Percentiles rank a stretch among this genome's conserved stretches.
Evolutionary conservation across 495 filamentous ascomycete genomes (phyloP).

Genomic region (Penicillium salamii): DNA sequence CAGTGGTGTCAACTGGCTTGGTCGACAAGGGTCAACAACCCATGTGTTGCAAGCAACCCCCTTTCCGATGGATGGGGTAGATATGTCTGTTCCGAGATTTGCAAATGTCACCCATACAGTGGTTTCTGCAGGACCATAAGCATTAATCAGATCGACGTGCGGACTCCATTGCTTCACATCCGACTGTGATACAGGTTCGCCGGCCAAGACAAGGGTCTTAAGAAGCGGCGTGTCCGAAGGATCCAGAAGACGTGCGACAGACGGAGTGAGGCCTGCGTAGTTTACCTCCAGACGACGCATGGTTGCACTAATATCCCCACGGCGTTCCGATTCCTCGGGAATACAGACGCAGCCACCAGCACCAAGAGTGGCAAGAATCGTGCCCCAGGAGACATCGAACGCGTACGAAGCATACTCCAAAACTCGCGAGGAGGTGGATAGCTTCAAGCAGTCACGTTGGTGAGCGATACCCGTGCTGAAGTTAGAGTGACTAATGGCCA

Average conservation of each 20-base stretch:
- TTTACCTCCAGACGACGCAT: neutral
- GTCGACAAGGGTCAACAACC: conserved; percentile 49
- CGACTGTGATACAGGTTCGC: conserved; percentile 36
- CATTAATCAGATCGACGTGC: conserved; percentile 7
- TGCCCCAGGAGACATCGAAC: conserved; percentile 4
- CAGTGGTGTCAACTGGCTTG: conserved; percentile 45
- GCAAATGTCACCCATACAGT: neutral
- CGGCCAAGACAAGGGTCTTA: conserved; percentile 21
- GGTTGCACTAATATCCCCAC: neutral
- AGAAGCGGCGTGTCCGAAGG: neutral
- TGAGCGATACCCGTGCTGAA: neutral
- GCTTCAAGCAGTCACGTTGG: neutral
- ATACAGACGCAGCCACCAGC: conserved; percentile 6
- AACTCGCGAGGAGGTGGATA: conserved; percentile 3
- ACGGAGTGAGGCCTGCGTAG: neutral
- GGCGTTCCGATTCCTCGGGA: neutral
- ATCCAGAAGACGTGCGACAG: neutral
- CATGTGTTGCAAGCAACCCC: conserved; percentile 21
- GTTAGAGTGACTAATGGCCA: neutral
- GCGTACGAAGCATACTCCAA: conserved; percentile 14
- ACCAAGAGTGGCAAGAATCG: conserved; percentile 3
- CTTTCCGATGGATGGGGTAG: neutral
- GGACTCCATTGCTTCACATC: neutral
- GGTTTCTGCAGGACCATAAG: conserved; percentile 16
- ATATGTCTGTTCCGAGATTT: neutral